Conservation (phyloP, 1,284 basidiomycete species). For the Malassezia vespertilionis region DNA sequence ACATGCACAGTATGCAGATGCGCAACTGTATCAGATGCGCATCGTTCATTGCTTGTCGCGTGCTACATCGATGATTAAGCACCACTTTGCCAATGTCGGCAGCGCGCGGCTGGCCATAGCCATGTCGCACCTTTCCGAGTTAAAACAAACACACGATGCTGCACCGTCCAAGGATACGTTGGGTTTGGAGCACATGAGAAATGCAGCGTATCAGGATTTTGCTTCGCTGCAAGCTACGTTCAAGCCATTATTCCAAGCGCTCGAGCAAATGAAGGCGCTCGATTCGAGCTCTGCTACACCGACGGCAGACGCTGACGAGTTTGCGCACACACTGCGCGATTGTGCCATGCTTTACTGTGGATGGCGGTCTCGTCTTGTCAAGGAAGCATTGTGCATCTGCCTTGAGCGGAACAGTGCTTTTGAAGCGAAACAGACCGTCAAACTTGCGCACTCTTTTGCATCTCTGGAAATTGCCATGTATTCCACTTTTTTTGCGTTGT, state of each 20-base stretch:
- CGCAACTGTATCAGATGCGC: conserved; percentile 35
- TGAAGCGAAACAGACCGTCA: neutral
- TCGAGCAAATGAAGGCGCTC: neutral
- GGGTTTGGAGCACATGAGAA: neutral
- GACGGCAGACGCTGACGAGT: too few species aligned
- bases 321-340: too few species aligned
- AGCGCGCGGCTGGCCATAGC: neutral
- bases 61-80: neutral
- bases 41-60: conserved; percentile 5
- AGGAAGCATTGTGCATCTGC: neutral
- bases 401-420: neutral
- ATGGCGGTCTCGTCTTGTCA: neutral
- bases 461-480: neutral
- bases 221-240: neutral
- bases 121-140: neutral
- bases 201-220: conserved; percentile 2
- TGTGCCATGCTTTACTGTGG: too few species aligned
- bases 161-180: neutral
- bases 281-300: too few species aligned
- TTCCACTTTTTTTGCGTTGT: neutral
- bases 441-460: neutral
- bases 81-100: conserved; percentile 1
- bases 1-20: conserved; percentile 30
- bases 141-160: conserved; percentile 5
- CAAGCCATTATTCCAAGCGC: neutral